phyloP scores from a whole-genome alignment of 2,329 filamentous ascomycete species.

The Fusarium longipes region DNA sequence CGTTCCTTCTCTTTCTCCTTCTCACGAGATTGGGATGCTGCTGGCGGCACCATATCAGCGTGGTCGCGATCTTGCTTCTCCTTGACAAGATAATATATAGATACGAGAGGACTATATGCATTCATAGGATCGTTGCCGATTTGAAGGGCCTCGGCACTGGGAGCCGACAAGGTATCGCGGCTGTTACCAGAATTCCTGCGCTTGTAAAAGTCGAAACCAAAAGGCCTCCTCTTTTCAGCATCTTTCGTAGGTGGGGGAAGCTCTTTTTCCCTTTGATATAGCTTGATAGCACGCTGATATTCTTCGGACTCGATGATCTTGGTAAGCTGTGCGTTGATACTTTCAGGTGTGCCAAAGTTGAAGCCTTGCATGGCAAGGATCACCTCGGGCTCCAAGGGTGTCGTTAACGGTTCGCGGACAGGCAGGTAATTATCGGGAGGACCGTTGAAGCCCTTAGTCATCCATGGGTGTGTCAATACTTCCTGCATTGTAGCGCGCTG shows the following conservation, averaged over 20 bases:
- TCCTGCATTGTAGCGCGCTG: conserved; percentile 88
- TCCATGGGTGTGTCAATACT: conserved; percentile 96
- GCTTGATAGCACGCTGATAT: conserved; percentile 85
- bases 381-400: conserved; percentile 85
- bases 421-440: conserved; percentile 92
- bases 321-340: conserved; percentile 83
- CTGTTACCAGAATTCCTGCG: conserved; percentile 89
- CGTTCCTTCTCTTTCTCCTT: conserved; percentile 49
- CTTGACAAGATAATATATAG: conserved; percentile 94
- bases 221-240: conserved; percentile 85
- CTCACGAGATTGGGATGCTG: conserved; percentile 56
- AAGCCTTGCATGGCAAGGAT: conserved; percentile 97
- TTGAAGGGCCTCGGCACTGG: conserved; percentile 87
- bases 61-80: conserved; percentile 90
- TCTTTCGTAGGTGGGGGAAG: conserved; percentile 67
- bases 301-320: conserved; percentile 93
- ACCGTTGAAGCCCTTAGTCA: conserved; percentile 88
- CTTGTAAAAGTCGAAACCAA: conserved; percentile 97
- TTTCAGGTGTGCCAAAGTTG: conserved; percentile 90
- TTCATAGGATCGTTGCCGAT: conserved; percentile 89
- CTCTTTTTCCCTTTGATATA: conserved; percentile 75
- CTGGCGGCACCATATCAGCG: conserved; percentile 54
- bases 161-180: conserved; percentile 83
- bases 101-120: conserved; percentile 90
- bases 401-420: conserved; percentile 81